Conservation (phyloP, 257 asterid genomes). For the Knoxia roxburghii region DNA sequence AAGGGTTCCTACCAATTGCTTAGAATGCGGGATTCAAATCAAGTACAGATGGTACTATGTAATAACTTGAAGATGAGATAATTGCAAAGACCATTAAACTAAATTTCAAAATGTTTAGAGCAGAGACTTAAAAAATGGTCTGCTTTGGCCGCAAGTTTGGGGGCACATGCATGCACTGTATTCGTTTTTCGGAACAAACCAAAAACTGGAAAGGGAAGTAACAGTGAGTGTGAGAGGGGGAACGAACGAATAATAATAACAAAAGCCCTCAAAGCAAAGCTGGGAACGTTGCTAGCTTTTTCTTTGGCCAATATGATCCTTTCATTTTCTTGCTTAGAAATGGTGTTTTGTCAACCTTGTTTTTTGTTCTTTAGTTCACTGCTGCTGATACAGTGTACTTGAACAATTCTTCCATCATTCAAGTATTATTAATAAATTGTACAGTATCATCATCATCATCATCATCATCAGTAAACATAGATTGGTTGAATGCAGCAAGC, state of each 20-base stretch:
- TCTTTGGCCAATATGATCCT: not conserved
- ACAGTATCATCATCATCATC: no score
- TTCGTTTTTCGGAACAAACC: slow-evolving; percentile 7
- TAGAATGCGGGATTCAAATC: no score
- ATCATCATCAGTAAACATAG: no score
- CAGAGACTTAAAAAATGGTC: not conserved
- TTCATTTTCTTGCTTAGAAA: not conserved
- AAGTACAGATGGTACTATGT: no score
- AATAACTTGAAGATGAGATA: not conserved
- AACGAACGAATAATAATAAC: not conserved
- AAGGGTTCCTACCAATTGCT: no score
- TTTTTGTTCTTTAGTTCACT: slow-evolving; percentile 10
- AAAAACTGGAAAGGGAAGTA: not conserved
- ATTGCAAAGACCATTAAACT: not conserved
- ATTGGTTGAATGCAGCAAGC: no score
- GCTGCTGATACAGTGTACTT: slow-evolving; percentile 9
- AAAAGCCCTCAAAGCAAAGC: not conserved
- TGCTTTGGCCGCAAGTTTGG: slow-evolving; percentile 12
- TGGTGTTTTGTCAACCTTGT: not conserved
- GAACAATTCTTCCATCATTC: not conserved
- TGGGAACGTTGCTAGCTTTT: slow-evolving; percentile 21
- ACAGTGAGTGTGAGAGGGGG: not conserved
- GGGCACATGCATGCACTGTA: slow-evolving; percentile 16
- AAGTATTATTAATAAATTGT: no score
- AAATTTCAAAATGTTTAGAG: not conserved